Conservation (phyloP, 1,284 basidiomycete species). For the Heliocybe sulcata region DNA sequence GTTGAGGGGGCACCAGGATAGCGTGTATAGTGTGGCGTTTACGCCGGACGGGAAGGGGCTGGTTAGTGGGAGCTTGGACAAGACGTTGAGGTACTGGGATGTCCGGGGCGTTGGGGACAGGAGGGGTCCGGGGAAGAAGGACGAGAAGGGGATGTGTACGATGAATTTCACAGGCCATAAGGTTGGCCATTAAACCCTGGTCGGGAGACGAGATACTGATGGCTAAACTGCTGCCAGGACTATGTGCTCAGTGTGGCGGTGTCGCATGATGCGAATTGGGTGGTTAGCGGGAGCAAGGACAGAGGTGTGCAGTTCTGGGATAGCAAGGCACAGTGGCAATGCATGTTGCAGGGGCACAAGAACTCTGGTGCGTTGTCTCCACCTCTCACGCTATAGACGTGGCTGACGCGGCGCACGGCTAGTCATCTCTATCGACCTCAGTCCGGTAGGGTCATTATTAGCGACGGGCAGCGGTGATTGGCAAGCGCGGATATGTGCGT, state of each 20-base stretch:
- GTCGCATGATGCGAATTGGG: slow-evolving; percentile 68
- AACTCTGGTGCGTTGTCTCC: slow-evolving; percentile 49
- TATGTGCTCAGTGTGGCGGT: slow-evolving; percentile 61
- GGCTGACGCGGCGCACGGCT: slow-evolving; percentile 6
- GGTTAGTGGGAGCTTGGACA: slow-evolving; percentile 67
- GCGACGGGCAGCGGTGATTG: slow-evolving; percentile 83
- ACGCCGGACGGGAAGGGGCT: slow-evolving; percentile 65
- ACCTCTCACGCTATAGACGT: not conserved
- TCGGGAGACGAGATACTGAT: slow-evolving; percentile 14
- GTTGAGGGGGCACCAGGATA: slow-evolving; percentile 68
- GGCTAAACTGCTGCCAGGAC: slow-evolving; percentile 27
- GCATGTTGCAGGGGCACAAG: slow-evolving; percentile 82
- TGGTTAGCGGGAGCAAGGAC: slow-evolving; percentile 76
- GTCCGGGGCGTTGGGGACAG: slow-evolving; percentile 20
- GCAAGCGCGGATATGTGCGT: slow-evolving; percentile 71
- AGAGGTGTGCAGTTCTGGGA: slow-evolving; percentile 77
- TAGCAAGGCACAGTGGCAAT: slow-evolving; percentile 58
- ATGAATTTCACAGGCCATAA: slow-evolving; percentile 69
- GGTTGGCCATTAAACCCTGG: slow-evolving; percentile 27
- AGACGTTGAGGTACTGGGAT: slow-evolving; percentile 74
- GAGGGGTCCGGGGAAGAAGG: slow-evolving; percentile 11
- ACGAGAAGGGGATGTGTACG: slow-evolving; percentile 42
- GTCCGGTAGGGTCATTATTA: slow-evolving; percentile 63
- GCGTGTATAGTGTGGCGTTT: slow-evolving; percentile 73
- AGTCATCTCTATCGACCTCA: slow-evolving; percentile 83